Evolutionary conservation across 139 green algal genomes (phyloP).

Genomic region (Zygnema circumcarinatum): DNA sequence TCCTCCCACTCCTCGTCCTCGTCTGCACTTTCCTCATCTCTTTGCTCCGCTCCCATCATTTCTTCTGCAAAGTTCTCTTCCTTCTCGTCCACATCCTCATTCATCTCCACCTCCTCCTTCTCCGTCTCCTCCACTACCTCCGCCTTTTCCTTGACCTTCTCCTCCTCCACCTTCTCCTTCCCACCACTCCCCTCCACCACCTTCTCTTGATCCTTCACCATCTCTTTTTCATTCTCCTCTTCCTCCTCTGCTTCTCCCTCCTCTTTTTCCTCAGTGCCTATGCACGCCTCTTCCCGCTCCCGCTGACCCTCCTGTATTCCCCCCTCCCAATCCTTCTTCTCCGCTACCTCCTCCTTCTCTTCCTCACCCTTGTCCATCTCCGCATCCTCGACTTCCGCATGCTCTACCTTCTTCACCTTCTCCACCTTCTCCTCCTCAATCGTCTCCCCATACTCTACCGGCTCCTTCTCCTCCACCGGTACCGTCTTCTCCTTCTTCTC

Average conservation of each 20-base stretch:
- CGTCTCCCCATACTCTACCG: neutral
- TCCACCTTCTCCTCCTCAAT: neutral
- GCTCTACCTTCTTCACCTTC: neutral
- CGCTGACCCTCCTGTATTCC: too few species aligned
- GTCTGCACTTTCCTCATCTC: too few species aligned
- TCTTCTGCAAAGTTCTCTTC: too few species aligned
- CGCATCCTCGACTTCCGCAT: neutral
- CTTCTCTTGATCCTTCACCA: neutral
- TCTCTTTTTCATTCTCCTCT: neutral
- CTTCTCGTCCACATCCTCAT: neutral
- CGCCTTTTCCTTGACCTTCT: neutral
- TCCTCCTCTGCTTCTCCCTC: too few species aligned
- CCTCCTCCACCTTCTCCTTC: neutral
- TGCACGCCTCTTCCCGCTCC: too few species aligned
- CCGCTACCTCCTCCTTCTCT: neutral
- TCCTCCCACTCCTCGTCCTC: too few species aligned
- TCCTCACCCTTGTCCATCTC: neutral
- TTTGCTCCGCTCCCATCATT: too few species aligned
- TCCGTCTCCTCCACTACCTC: neutral
- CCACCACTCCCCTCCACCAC: neutral
- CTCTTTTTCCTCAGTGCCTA: too few species aligned
- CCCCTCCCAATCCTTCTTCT: neutral
- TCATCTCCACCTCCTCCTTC: neutral
- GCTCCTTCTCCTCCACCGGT: neutral
- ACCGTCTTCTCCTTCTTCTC: neutral